Evolutionary conservation across 441 rosid genomes (phyloP).

Genomic region (Jatropha podagrica): DNA sequence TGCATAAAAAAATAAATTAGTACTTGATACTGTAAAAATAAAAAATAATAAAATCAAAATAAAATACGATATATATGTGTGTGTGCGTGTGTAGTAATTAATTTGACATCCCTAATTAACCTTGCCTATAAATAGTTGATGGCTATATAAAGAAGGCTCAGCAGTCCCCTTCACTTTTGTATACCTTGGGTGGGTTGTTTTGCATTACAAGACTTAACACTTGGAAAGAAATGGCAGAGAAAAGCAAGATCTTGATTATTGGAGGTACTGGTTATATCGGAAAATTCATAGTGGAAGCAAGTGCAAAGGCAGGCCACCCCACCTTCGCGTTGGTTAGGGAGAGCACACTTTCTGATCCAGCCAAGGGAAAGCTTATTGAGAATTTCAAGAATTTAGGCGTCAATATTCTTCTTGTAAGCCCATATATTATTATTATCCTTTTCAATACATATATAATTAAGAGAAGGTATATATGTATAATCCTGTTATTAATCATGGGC

Average conservation of each 20-base stretch:
- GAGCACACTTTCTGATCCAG: conserved; percentile 33
- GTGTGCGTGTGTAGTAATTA: not conserved
- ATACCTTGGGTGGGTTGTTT: not conserved
- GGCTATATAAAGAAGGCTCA: not conserved
- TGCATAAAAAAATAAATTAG: too few relatives aligned
- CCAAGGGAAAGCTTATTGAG: conserved; percentile 25
- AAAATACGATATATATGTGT: not conserved
- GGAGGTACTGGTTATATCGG: conserved; percentile 54
- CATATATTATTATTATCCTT: not conserved
- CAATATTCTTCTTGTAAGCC: conserved; percentile 29
- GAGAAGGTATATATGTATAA: too few relatives aligned
- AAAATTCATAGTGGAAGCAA: conserved; percentile 46
- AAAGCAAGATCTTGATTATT: conserved; percentile 44
- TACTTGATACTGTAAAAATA: too few relatives aligned
- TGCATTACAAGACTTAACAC: not conserved
- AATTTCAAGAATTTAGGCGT: conserved; percentile 40
- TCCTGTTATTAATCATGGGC: not conserved
- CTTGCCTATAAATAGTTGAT: not conserved
- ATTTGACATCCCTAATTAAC: not conserved
- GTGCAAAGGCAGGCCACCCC: conserved; percentile 44
- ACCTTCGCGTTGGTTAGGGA: conserved; percentile 43
- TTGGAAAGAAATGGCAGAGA: conserved; percentile 31
- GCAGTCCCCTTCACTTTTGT: not conserved
- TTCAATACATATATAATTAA: too few relatives aligned
- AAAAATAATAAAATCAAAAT: too few relatives aligned